Percentiles rank a stretch among this genome's conserved stretches.
These are phyloP conservation scores for Curvularia verruculosa DNA, from an alignment of 2,329 filamentous ascomycete species.

Conservation along the genomic window DNA sequence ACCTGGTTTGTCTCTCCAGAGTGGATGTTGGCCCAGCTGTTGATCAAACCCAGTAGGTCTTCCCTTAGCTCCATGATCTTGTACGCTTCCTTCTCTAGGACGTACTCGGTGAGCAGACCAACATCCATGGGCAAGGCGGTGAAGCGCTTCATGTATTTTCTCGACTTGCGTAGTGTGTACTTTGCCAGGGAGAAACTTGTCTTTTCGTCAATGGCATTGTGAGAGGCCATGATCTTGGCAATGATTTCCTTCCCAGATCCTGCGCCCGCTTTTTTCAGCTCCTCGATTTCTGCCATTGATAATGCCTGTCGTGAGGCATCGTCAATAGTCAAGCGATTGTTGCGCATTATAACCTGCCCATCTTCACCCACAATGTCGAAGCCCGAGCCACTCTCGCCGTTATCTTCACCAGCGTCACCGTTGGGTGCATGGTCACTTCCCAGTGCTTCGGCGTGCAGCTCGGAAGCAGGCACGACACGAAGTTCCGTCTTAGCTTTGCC, in stretches of 20 bases:
- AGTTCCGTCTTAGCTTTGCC: slow-evolving; percentile 70
- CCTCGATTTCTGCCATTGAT: slow-evolving; percentile 72
- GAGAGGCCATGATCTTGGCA: slow-evolving; percentile 87
- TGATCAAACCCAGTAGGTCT: slow-evolving; percentile 79
- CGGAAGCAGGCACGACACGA: slow-evolving; percentile 77
- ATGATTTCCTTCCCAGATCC: slow-evolving; percentile 88
- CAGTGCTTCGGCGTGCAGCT: slow-evolving; percentile 80
- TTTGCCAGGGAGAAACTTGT: slow-evolving; percentile 92
- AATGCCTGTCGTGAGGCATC: slow-evolving; percentile 75
- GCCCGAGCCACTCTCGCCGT: slow-evolving; percentile 41
- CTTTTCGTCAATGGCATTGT: slow-evolving; percentile 90
- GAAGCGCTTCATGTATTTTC: slow-evolving; percentile 90
- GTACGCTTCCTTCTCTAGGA: slow-evolving; percentile 79
- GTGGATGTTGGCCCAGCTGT: slow-evolving; percentile 90
- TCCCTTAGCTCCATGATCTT: slow-evolving; percentile 87
- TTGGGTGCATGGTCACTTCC: slow-evolving; percentile 58
- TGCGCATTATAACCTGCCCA: slow-evolving; percentile 61
- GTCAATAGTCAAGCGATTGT: slow-evolving; percentile 68
- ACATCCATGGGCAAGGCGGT: slow-evolving; percentile 84
- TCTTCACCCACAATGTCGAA: slow-evolving; percentile 57
- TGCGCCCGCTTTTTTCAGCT: slow-evolving; percentile 72
- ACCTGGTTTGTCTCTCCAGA: slow-evolving; percentile 60
- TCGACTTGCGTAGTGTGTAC: slow-evolving; percentile 92
- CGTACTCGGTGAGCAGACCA: slow-evolving; percentile 73
- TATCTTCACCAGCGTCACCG: slow-evolving; percentile 47